phyloP scores from a whole-genome alignment of 2,329 filamentous ascomycete species.

The Ceratocystiopsis minuta region DNA sequence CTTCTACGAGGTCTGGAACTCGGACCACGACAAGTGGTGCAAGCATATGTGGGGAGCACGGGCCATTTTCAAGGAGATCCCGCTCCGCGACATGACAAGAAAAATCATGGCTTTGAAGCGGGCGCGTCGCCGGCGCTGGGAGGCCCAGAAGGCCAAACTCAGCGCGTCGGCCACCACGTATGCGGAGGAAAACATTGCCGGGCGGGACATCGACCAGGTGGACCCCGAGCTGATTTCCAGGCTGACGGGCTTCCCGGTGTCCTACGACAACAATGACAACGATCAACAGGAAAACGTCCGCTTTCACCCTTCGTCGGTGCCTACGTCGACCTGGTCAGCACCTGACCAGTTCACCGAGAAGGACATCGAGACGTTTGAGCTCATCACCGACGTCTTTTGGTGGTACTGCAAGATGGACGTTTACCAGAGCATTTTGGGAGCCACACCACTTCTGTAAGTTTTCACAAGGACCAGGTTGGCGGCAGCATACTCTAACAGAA shows the following conservation, averaged over 20 bases:
- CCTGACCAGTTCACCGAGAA: conserved; percentile 23
- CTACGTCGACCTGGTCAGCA: conserved; percentile 3
- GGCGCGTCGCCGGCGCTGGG: conserved; percentile 9
- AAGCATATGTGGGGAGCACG: conserved; percentile 75
- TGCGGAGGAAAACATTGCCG: neutral
- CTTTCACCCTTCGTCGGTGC: neutral
- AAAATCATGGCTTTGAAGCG: conserved; percentile 48
- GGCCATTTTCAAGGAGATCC: conserved; percentile 66
- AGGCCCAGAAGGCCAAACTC: conserved; percentile 18
- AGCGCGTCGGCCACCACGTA: neutral
- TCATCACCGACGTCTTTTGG: conserved; percentile 78
- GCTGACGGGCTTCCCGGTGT: conserved; percentile 22
- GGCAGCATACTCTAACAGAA: no score
- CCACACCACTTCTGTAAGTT: conserved; percentile 67
- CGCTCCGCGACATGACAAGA: conserved; percentile 55
- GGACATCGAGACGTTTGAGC: conserved; percentile 66
- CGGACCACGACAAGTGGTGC: conserved; percentile 91
- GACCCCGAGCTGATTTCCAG: conserved; percentile 23
- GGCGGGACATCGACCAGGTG: conserved; percentile 20
- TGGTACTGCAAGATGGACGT: conserved; percentile 92
- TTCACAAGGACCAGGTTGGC: no score
- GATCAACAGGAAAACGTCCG: no score
- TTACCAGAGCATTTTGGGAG: conserved; percentile 78
- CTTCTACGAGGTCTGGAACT: conserved; percentile 88
- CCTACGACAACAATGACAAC: conserved; percentile 17